Conservation (phyloP, 805 yeast genomes). For the Kazachstania bromeliacearum region DNA sequence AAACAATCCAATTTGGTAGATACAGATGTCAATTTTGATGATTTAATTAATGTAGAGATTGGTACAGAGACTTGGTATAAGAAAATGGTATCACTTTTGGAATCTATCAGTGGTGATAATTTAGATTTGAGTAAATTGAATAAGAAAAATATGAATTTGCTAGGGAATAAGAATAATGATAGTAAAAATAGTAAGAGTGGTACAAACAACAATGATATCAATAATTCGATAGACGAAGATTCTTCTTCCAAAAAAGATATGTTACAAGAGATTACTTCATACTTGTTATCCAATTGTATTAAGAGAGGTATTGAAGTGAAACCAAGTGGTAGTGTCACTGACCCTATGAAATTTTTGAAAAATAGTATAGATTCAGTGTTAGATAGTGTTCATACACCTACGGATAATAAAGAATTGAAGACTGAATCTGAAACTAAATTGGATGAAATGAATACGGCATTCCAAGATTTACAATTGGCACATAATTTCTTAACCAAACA, state of each 20-base stretch:
- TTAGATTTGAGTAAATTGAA: constrained; percentile 9
- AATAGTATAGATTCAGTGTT: constrained; percentile 21
- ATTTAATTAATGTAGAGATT: constrained; percentile 9
- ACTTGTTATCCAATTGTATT: constrained; percentile 23
- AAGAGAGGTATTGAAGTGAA: constrained; percentile 23
- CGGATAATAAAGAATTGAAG: neutral
- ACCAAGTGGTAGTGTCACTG: constrained; percentile 13
- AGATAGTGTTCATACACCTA: neutral
- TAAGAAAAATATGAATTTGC: neutral
- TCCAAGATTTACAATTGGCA: constrained; percentile 60
- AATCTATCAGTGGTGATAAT: constrained; percentile 15
- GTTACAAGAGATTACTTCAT: constrained; percentile 25
- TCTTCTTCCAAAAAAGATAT: constrained; percentile 1
- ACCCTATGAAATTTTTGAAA: constrained; percentile 22
- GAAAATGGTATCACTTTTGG: constrained; percentile 12
- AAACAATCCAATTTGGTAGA: constrained; percentile 6
- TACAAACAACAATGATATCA: neutral
- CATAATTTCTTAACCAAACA: constrained; percentile 61
- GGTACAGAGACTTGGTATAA: constrained; percentile 15
- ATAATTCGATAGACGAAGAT: neutral
- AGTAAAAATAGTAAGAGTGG: neutral
- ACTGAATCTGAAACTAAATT: constrained; percentile 3
- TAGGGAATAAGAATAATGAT: neutral
- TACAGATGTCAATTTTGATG: constrained; percentile 7
- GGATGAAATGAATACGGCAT: constrained; percentile 42